These are phyloP conservation scores for Pseudopithomyces chartarum DNA, from an alignment of 2,329 filamentous ascomycete genomes.

Conservation along the genomic window DNA sequence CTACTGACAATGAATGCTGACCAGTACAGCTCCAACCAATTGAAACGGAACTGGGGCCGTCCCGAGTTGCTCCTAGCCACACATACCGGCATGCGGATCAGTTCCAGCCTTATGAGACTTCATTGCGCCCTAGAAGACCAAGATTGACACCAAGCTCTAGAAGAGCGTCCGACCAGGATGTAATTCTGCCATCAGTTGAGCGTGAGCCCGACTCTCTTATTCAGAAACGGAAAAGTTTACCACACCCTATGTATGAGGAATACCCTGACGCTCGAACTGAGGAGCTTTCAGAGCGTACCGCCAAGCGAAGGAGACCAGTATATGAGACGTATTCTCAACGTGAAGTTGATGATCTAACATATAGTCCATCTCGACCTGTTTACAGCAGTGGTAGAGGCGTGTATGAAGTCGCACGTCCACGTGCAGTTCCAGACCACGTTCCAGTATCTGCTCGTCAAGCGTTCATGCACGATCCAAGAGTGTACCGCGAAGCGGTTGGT, in stretches of 20 bases:
- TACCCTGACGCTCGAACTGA: background rate
- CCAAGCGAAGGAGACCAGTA: conserved; percentile 4
- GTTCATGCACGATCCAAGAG: conserved; percentile 21
- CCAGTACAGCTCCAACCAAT: conserved; percentile 36
- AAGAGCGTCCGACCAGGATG: conserved; percentile 36
- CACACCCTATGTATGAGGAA: background rate
- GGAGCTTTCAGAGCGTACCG: background rate
- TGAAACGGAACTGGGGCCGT: conserved; percentile 12
- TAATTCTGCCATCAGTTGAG: conserved; percentile 42
- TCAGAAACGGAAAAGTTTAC: conserved; percentile 4
- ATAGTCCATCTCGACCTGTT: conserved; percentile 23
- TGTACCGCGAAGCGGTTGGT: conserved; percentile 20
- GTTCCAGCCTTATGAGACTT: conserved; percentile 1
- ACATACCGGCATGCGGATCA: background rate
- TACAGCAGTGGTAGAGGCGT: conserved; percentile 10
- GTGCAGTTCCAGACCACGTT: conserved; percentile 18
- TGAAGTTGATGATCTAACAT: conserved; percentile 31
- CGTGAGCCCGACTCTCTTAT: conserved; percentile 23
- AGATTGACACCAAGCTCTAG: conserved; percentile 19
- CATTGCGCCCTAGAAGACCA: conserved; percentile 14
- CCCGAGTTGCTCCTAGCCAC: background rate
- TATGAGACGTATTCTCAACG: background rate
- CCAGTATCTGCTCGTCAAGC: conserved; percentile 18
- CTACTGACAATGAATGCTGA: conserved; percentile 23
- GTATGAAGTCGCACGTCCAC: conserved; percentile 9